Percentiles rank a stretch among this genome's conserved stretches.
These are phyloP conservation scores for Neoscytalidium dimidiatum DNA, from an alignment of 2,329 filamentous ascomycete genomes.

Conservation along the genomic window DNA sequence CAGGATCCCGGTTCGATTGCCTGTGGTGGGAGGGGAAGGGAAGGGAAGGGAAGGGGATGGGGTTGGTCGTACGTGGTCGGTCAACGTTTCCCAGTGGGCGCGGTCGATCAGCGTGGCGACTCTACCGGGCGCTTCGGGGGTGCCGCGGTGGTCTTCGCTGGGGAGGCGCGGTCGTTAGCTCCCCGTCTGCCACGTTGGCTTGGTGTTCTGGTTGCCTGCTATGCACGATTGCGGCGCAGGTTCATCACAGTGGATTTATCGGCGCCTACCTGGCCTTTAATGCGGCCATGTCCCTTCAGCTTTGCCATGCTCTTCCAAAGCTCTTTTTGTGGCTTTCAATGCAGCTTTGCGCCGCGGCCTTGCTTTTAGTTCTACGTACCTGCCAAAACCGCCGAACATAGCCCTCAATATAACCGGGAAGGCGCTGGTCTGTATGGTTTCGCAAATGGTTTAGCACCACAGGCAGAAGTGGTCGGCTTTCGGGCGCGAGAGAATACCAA, in stretches of 20 bases:
- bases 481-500: constrained; percentile 60
- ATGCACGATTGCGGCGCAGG: background rate
- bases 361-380: constrained; percentile 59
- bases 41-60: background rate
- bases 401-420: constrained; percentile 88
- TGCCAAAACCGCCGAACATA: constrained; percentile 98
- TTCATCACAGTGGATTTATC: background rate
- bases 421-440: constrained; percentile 66
- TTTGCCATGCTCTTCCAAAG: background rate
- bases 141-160: constrained; percentile 94
- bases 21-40: no score
- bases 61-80: constrained; percentile 58
- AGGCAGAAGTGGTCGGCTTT: background rate
- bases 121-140: constrained; percentile 80
- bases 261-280: constrained; percentile 36
- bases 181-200: background rate
- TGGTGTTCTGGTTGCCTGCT: background rate
- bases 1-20: constrained; percentile 17
- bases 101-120: constrained; percentile 91
- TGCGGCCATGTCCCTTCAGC: background rate
- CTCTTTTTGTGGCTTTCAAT: background rate
- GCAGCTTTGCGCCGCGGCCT: background rate
- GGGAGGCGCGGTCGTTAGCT: constrained; percentile 2
- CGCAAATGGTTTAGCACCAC: background rate
- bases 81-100: constrained; percentile 76